Percentiles rank a stretch among this genome's conserved stretches.
phyloP scores from a whole-genome alignment of 345 rosid genomes.

The Brassica cretica region DNA sequence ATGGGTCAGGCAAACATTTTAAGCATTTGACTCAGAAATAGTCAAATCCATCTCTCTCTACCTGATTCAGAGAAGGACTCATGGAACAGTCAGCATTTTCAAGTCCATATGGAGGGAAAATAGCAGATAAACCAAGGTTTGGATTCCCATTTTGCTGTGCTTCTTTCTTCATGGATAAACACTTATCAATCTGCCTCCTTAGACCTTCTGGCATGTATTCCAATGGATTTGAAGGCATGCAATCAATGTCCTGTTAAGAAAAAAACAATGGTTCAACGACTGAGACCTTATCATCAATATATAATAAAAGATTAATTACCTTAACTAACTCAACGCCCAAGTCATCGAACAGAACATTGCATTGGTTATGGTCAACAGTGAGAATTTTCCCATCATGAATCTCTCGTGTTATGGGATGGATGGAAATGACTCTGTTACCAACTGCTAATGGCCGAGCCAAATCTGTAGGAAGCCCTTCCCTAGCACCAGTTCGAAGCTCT shows the following conservation, averaged over 20 bases:
- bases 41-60: slow-evolving; percentile 19
- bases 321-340: slow-evolving; percentile 84
- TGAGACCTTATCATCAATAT: slow-evolving; percentile 18
- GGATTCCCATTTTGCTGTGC: slow-evolving; percentile 49
- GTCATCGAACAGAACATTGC: slow-evolving; percentile 79
- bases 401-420: slow-evolving; percentile 88
- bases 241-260: slow-evolving; percentile 78
- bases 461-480: slow-evolving; percentile 94
- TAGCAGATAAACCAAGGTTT: slow-evolving; percentile 46
- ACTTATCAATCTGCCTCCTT: slow-evolving; percentile 57
- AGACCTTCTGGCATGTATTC: slow-evolving; percentile 92
- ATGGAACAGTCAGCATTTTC: slow-evolving; percentile 44
- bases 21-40: background rate
- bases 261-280: background rate
- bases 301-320: slow-evolving; percentile 47
- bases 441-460: slow-evolving; percentile 83
- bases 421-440: slow-evolving; percentile 80
- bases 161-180: slow-evolving; percentile 48
- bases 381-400: slow-evolving; percentile 88
- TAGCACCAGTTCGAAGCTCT: slow-evolving; percentile 69
- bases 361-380: slow-evolving; percentile 76
- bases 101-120: slow-evolving; percentile 50
- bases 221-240: slow-evolving; percentile 88
- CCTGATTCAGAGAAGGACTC: slow-evolving; percentile 49
- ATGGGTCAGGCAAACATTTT: background rate